Base-by-base conservation (phyloP, 345 rosid genomes). In the Garcia nutans region DNA sequence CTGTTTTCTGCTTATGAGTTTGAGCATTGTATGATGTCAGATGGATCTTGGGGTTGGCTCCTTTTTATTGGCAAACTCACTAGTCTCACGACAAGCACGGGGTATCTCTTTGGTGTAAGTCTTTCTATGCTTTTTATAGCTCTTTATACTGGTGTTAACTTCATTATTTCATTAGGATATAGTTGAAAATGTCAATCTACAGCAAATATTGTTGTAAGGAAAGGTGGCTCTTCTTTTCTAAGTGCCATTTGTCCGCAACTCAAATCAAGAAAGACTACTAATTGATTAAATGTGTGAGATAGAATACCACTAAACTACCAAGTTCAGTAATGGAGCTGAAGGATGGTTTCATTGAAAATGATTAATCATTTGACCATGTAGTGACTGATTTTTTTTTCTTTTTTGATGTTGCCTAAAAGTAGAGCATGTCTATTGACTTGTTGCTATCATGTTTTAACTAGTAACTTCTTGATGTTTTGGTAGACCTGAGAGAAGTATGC, bases 11-110 rank as follows among this genome's bases (percentile, higher is more conserved):
- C 41, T 81, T 37, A 76, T 31, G 24, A 44, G 24, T 28, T 10
- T 44, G 68, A 44, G 10, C 26, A 54, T 69, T 63, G 13, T 75
- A 44, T 61, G 80, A 22, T 79, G 26, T 84, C 84, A 93, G 98
- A 93, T 93, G 99, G 98, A 93, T 87, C 88, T 93, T 75, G 99
- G 99, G 47, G 98, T 96, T 70, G 99, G 98, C 71, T 93, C 96
- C 75, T 96, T 96, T 88, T 89, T 91, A 42, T 54, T 91, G 56
- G 88, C 89, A 55, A 90, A 93, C 81, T 83, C 99, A 74, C 77
- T 93, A 73, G 92, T 89, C 73, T 95, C 97, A 71, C 87, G 90
- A 19, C 94, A 93, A 90, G 98, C 99, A 50, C 87, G 94, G 22
- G 75, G 85, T 50, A 54, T 87, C 78, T 82, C 88, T 68, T 84